Base-by-base conservation (phyloP, 148 eudicot species). In the Nepenthes gracilis region DNA sequence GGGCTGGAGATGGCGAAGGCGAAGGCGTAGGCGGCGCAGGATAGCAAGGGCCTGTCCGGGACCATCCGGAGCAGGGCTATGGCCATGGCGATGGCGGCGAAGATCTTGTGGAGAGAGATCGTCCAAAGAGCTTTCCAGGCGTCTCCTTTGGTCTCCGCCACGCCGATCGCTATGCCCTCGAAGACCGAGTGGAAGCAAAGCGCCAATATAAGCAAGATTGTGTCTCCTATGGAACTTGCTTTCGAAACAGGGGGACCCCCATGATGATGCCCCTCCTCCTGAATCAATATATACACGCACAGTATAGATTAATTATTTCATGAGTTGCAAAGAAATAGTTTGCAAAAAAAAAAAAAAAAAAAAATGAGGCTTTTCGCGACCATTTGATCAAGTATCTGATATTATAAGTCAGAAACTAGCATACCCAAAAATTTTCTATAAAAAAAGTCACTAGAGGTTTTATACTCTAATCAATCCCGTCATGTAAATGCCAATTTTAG, bases 111-210 rank as follows among this genome's bases (percentile, higher is more conserved):
- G 0, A 84, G 78, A 6, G 76, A 78, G 47, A 84, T 74, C 1
- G 89, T 84, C 89, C 89, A 84, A 0, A 84, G 81, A 36, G 85
- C 81, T 61, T 74, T 78, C 89, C 89, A 84, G 1, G 89, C 89
- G 8, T 84, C 83, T 2, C 65, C 55, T 40, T 67, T 40, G 40
- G 89, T 84, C 50, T 81, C 70, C 0, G 89, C 78, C 4, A 84
- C 80, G 6, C 89, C 89, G 3, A 84, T 84, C 0, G 89, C 89
- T 13, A 84, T 81, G 57, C 89, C 89, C 64, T 84, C 85, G 15
- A 84, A 84, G 13, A 84, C 76, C 0, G 85, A 84, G 79, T 84
- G 89, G 74, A 81, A 84, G 43, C 89, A 84, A n/a, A 84, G 45
- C 9, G 85, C 89, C 1, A 68, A 68, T 51, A 84, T 84, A 33